phyloP scores from a whole-genome alignment of 2,329 filamentous ascomycete species.

The Colletotrichum abscissum region DNA sequence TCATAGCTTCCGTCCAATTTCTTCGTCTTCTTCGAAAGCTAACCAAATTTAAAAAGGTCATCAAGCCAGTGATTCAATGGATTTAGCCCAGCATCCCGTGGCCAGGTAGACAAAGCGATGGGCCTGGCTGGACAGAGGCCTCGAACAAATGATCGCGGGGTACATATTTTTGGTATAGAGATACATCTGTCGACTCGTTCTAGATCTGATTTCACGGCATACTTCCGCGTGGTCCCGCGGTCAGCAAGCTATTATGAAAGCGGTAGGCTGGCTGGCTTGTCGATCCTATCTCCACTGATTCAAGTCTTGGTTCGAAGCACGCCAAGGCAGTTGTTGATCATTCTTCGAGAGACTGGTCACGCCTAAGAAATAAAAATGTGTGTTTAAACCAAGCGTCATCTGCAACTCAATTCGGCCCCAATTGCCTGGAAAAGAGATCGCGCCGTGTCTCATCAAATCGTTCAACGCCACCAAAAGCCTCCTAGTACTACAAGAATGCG shows the following conservation, averaged over 20 bases:
- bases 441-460: not conserved
- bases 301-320: not conserved
- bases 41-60: not conserved
- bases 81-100: not conserved
- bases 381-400: no score
- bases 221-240: not conserved
- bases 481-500: not conserved
- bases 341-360: not conserved
- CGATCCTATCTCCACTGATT: not conserved
- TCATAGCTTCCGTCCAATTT: not conserved
- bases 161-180: no score
- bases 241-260: not conserved
- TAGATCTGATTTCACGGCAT: no score
- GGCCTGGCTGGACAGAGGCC: not conserved
- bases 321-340: not conserved
- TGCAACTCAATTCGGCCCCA: not conserved
- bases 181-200: not conserved
- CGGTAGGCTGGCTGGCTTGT: no score
- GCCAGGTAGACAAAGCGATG: not conserved
- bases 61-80: constrained; percentile 27
- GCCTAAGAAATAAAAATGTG: no score
- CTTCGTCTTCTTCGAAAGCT: no score
- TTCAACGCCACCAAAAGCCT: not conserved
- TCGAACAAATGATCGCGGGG: not conserved
- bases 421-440: no score